Conservation (phyloP, 495 filamentous ascomycete genomes). For the Halenospora varia region DNA sequence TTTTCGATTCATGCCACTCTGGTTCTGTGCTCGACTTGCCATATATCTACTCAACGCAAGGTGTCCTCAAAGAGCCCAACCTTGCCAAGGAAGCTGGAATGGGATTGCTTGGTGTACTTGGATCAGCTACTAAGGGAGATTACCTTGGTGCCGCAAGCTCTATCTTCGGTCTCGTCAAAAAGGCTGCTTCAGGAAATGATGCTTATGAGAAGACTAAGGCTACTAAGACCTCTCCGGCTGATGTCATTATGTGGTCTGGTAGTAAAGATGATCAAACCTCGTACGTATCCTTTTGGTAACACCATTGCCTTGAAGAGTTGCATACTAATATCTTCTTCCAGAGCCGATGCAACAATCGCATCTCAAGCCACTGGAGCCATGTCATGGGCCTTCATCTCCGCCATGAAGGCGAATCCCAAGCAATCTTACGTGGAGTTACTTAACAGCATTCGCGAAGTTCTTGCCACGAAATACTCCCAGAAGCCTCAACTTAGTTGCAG, state of each 20-base stretch:
- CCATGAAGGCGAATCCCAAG: conserved; percentile 94
- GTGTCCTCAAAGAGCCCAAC: conserved; percentile 96
- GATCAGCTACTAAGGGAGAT: conserved; percentile 86
- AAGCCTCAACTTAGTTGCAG: conserved; percentile 97
- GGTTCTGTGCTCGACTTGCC: conserved; percentile 94
- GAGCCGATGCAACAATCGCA: conserved; percentile 60
- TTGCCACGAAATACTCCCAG: conserved; percentile 84
- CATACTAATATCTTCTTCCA: conserved; percentile 29
- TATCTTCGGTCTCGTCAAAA: conserved; percentile 87
- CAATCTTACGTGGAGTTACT: conserved; percentile 96
- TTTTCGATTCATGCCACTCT: conserved; percentile 99
- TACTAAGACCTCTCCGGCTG: conserved; percentile 91
- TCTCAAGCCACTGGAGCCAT: conserved; percentile 97
- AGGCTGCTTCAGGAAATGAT: conserved; percentile 80
- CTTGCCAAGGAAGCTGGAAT: conserved; percentile 96
- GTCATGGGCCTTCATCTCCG: conserved; percentile 95
- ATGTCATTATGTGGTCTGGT: conserved; percentile 97
- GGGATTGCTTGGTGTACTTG: conserved; percentile 85
- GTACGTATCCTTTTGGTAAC: conserved; percentile 50
- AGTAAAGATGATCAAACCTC: conserved; percentile 96
- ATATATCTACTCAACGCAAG: conserved; percentile 94
- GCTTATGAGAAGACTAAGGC: conserved; percentile 72
- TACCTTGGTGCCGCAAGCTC: conserved; percentile 75
- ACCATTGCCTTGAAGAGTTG: not conserved
- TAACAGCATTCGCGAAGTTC: conserved; percentile 91